These are phyloP conservation scores for Pleodorina starrii DNA, from an alignment of 139 green algal genomes.

Conservation along the genomic window DNA sequence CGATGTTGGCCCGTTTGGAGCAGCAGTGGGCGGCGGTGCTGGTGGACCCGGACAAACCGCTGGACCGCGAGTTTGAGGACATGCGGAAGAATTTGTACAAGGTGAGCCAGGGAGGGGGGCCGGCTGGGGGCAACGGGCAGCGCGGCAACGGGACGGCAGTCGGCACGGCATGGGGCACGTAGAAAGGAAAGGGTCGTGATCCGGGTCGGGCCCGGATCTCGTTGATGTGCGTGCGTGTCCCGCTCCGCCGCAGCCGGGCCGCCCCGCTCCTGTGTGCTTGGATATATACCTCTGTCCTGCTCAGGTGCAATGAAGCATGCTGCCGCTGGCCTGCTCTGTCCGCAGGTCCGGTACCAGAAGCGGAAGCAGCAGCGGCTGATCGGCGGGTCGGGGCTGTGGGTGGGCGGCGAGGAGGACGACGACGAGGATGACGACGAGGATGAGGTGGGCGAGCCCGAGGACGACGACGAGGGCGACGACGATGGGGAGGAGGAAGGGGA, in stretches of 20 bases:
- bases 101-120: too few relatives aligned
- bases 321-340: too few relatives aligned
- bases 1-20: background rate
- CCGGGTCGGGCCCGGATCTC: too few relatives aligned
- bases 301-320: too few relatives aligned
- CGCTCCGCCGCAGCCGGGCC: too few relatives aligned
- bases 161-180: too few relatives aligned
- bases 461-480: background rate
- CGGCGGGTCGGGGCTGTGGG: background rate
- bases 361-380: background rate
- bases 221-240: too few relatives aligned
- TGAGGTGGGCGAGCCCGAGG: background rate
- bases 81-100: slow-evolving; percentile 44
- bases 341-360: slow-evolving; percentile 8
- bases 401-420: background rate
- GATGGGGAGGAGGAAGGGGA: background rate
- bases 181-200: too few relatives aligned
- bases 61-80: slow-evolving; percentile 37
- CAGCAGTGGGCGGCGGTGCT: slow-evolving; percentile 11
- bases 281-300: too few relatives aligned
- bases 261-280: too few relatives aligned
- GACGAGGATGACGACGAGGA: slow-evolving; percentile 19
- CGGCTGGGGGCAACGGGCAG: too few relatives aligned
- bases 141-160: too few relatives aligned
- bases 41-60: background rate